These are phyloP conservation scores for Cladosporium sp. DNA, from an alignment of 2,329 filamentous ascomycete species.

Conservation along the genomic window DNA sequence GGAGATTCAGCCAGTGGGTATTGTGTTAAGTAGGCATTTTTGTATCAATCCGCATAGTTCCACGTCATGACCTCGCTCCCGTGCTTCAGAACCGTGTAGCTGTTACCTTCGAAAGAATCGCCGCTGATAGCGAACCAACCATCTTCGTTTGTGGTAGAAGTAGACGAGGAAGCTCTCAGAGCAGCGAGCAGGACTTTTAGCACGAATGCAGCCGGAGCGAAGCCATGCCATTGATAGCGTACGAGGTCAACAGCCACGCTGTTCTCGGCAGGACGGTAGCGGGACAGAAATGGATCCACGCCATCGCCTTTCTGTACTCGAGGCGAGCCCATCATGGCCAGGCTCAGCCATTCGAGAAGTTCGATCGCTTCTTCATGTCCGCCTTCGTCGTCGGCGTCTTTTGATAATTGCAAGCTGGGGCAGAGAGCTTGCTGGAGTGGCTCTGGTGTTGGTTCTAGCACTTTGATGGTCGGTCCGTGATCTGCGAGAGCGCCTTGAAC, in stretches of 20 bases:
- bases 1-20: no score
- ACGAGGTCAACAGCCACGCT: slow-evolving; percentile 26
- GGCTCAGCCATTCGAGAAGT: slow-evolving; percentile 69
- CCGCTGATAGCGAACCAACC: slow-evolving; percentile 31
- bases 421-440: slow-evolving; percentile 25
- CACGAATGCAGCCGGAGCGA: slow-evolving; percentile 36
- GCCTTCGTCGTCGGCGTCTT: slow-evolving; percentile 32
- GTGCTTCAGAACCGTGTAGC: slow-evolving; percentile 27
- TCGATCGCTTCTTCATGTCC: slow-evolving; percentile 62
- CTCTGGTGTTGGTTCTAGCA: slow-evolving; percentile 24
- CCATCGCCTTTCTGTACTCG: slow-evolving; percentile 54
- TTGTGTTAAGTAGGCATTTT: background rate
- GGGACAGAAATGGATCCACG: slow-evolving; percentile 65
- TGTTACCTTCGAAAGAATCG: slow-evolving; percentile 26
- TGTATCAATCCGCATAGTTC: slow-evolving; percentile 30
- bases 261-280: slow-evolving; percentile 54
- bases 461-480: slow-evolving; percentile 31
- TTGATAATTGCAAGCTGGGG: slow-evolving; percentile 24
- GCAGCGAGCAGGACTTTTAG: slow-evolving; percentile 25
- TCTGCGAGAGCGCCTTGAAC: slow-evolving; percentile 18
- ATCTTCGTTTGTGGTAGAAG: slow-evolving; percentile 9
- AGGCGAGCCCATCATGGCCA: slow-evolving; percentile 64
- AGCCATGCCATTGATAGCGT: slow-evolving; percentile 40
- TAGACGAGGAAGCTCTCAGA: slow-evolving; percentile 19
- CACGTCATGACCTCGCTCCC: slow-evolving; percentile 26